Evolutionary conservation across 208 protist genomes (phyloP).

Genomic region (Phytomonas sp.): DNA sequence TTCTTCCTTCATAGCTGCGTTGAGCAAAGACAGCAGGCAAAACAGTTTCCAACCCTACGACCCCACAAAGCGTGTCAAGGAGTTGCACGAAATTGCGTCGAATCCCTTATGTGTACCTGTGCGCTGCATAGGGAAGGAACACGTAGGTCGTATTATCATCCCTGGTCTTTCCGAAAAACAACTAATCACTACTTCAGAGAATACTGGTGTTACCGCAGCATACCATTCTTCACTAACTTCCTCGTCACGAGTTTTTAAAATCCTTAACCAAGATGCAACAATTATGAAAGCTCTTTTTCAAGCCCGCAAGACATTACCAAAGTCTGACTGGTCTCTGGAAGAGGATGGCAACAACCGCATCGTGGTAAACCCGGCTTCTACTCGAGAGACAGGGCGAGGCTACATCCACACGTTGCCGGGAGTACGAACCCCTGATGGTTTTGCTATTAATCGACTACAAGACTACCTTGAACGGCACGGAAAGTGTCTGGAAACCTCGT

Average conservation of each 20-base stretch:
- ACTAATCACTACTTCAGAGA: neutral
- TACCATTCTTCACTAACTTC: neutral
- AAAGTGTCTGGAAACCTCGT: slow-evolving; percentile 31
- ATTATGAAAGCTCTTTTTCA: slow-evolving; percentile 6
- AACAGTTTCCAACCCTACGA: neutral
- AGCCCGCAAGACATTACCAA: slow-evolving; percentile 23
- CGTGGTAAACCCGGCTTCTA: slow-evolving; percentile 35
- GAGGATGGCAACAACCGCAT: slow-evolving; percentile 64
- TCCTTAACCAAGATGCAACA: neutral
- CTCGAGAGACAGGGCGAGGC: slow-evolving; percentile 20
- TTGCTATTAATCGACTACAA: slow-evolving; percentile 33
- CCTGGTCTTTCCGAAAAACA: slow-evolving; percentile 20
- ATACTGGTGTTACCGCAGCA: neutral
- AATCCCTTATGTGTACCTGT: slow-evolving; percentile 3
- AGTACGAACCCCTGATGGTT: slow-evolving; percentile 50
- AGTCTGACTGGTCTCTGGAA: slow-evolving; percentile 48
- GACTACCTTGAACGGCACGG: slow-evolving; percentile 88
- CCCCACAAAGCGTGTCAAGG: neutral
- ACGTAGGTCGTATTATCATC: slow-evolving; percentile 43
- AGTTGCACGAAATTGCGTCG: neutral
- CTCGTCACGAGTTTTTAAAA: neutral
- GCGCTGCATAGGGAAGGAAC: slow-evolving; percentile 11
- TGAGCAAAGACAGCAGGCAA: neutral
- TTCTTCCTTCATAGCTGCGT: neutral
- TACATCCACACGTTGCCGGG: slow-evolving; percentile 79